Conservation (phyloP, 805 yeast genomes). For the Yarrowia sp. region DNA sequence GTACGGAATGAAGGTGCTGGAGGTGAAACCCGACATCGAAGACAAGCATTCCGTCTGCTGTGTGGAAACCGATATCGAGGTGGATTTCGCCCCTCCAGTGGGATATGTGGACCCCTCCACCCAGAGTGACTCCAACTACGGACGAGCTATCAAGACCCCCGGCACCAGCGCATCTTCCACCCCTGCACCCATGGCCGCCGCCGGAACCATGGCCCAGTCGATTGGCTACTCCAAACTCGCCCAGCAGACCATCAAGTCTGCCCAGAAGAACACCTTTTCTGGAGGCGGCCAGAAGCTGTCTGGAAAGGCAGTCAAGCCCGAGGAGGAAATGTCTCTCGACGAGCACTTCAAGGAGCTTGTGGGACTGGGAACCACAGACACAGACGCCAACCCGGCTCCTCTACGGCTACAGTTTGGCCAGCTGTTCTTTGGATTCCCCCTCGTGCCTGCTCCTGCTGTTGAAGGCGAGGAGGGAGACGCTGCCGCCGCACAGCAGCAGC, state of each 20-base stretch:
- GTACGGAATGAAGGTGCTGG: constrained; percentile 82
- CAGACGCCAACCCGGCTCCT: constrained; percentile 61
- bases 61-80: constrained; percentile 93
- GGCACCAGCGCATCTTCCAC: constrained; percentile 40
- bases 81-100: constrained; percentile 98
- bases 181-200: constrained; percentile 43
- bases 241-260: constrained; percentile 37
- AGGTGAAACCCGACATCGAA: constrained; percentile 77
- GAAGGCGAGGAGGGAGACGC: constrained; percentile 51
- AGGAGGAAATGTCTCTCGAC: constrained; percentile 36
- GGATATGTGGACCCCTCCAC: constrained; percentile 93
- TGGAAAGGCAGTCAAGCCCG: constrained; percentile 47
- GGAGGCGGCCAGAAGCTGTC: constrained; percentile 78
- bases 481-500: constrained; percentile 46
- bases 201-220: constrained; percentile 67
- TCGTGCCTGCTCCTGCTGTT: constrained; percentile 55
- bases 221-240: constrained; percentile 66
- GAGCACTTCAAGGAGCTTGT: constrained; percentile 37
- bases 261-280: constrained; percentile 49
- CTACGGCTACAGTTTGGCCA: constrained; percentile 81
- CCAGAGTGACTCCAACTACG: constrained; percentile 34
- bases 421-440: constrained; percentile 92
- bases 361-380: constrained; percentile 23
- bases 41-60: constrained; percentile 78
- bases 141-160: constrained; percentile 32